phyloP scores from a whole-genome alignment of 176 grass and related monocot species.

The Raddia distichophylla region DNA sequence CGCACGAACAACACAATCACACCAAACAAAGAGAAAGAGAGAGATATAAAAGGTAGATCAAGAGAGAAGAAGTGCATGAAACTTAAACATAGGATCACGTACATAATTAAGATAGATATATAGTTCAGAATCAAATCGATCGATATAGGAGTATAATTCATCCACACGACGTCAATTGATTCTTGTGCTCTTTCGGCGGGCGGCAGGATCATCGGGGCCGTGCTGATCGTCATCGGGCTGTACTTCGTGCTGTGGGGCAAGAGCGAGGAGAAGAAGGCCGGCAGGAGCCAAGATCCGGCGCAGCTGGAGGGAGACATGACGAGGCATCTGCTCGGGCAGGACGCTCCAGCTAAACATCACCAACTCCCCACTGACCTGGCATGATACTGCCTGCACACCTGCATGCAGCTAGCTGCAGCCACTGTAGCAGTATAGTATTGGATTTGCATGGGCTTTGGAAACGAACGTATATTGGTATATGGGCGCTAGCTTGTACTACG shows the following conservation, averaged over 20 bases:
- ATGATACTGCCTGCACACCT: constrained; percentile 8
- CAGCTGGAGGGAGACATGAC: constrained; percentile 35
- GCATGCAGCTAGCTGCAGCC: too few species aligned
- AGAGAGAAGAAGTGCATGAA: background rate
- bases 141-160: too few species aligned
- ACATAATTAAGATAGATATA: too few species aligned
- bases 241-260: constrained; percentile 97
- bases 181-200: constrained; percentile 37
- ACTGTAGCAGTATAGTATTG: too few species aligned
- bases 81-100: background rate
- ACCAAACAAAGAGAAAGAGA: background rate
- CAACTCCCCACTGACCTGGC: constrained; percentile 46
- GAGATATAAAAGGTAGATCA: background rate
- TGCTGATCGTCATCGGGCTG: constrained; percentile 76
- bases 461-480: background rate
- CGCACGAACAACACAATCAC: background rate
- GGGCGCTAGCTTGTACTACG: background rate
- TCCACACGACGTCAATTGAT: too few species aligned
- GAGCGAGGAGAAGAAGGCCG: constrained; percentile 68
- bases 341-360: constrained; percentile 47
- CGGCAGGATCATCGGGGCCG: constrained; percentile 72
- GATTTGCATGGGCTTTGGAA: background rate
- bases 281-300: constrained; percentile 18
- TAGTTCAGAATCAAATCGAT: too few species aligned
- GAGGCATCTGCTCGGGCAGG: constrained; percentile 56